Evolutionary conservation across 768 basidiomycete genomes (phyloP), one percentile per base, ranked within the genome.

Genomic region (Lactarius evosmus): DNA sequence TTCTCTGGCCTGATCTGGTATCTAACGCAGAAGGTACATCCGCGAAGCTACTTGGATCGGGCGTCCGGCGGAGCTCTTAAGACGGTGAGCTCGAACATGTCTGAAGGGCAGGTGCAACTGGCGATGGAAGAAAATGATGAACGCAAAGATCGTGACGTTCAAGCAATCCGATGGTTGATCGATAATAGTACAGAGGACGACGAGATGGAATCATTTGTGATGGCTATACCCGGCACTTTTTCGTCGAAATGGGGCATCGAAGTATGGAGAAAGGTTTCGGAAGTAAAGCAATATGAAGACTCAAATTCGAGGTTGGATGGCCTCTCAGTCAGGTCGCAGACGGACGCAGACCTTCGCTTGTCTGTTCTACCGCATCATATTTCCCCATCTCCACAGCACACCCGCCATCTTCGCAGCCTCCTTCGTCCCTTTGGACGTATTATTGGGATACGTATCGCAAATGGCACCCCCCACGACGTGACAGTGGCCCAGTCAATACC

Each of bases 1-100:
- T 33, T 56, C 3, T 55, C 63, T 22, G 54, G 52, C 16, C 14
- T 56, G 12, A 36, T 65, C 44, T 65, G 58, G 63, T 41, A 36
- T 33, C 3, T 65, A 2, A 36, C 32, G 25, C 63, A 56, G 53
- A 54, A 36, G 14, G 17, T 63, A 25, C 61, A 46, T n/a, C 27
- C n/a, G 11, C n/a, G 19, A 25, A 41, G 33, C 14, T 41, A 51
- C 32, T 30, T 14, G 41, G 49, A 17, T 29, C 34, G 19, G 19
- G 41, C 52, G 0, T 36, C 52, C 4, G 6, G n/a, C 16, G 32
- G 53, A 8, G 41, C 25, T 27, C 22, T 6, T 2, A 38, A 59
- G 57, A 16, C 41, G 7, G 41, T 55, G 4, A 65, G 52, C 38
- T 25, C 44, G 29, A 30, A 46, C 8, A 33, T 59, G 9, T 22